Conservation (phyloP, 1,139 yeast species). For the Yamadazyma trypodendri region DNA sequence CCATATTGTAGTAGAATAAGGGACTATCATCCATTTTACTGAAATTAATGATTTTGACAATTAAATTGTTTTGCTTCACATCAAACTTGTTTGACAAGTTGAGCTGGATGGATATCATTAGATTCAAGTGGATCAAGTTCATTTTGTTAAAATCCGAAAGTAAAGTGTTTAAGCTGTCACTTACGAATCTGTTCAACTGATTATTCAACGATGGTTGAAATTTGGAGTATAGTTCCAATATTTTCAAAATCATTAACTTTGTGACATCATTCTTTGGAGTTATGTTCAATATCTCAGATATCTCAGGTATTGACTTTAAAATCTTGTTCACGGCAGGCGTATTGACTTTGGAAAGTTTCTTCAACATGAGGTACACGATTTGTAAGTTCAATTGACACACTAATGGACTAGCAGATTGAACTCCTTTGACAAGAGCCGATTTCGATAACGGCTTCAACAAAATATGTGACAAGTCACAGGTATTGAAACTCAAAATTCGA, state of each 20-base stretch:
- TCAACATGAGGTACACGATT: slow-evolving; percentile 52
- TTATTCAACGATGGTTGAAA: slow-evolving; percentile 9
- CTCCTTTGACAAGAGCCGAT: slow-evolving; percentile 54
- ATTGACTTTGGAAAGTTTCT: slow-evolving; percentile 45
- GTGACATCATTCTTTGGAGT: slow-evolving; percentile 5
- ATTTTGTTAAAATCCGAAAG: slow-evolving; percentile 10
- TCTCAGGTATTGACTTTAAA: slow-evolving; percentile 12
- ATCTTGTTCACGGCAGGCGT: slow-evolving; percentile 12
- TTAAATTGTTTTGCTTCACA: slow-evolving; percentile 42
- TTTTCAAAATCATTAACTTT: slow-evolving; percentile 10
- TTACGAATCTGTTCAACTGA: slow-evolving; percentile 10
- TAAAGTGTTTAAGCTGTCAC: slow-evolving; percentile 7
- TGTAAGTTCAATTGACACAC: slow-evolving; percentile 67
- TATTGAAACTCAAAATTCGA: slow-evolving; percentile 55
- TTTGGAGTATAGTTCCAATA: slow-evolving; percentile 10
- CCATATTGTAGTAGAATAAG: slow-evolving; percentile 29
- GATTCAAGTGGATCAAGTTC: slow-evolving; percentile 13
- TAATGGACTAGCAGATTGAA: slow-evolving; percentile 54
- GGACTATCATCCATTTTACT: slow-evolving; percentile 21
- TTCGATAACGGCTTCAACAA: slow-evolving; percentile 69
- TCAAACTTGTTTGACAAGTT: slow-evolving; percentile 35
- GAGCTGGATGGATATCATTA: slow-evolving; percentile 31
- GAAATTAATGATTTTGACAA: slow-evolving; percentile 57
- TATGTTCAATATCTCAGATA: slow-evolving; percentile 11
- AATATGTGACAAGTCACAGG: slow-evolving; percentile 52